These are phyloP conservation scores for Podosphaera leucotricha DNA, from an alignment of 2,329 filamentous ascomycete genomes.

Conservation along the genomic window DNA sequence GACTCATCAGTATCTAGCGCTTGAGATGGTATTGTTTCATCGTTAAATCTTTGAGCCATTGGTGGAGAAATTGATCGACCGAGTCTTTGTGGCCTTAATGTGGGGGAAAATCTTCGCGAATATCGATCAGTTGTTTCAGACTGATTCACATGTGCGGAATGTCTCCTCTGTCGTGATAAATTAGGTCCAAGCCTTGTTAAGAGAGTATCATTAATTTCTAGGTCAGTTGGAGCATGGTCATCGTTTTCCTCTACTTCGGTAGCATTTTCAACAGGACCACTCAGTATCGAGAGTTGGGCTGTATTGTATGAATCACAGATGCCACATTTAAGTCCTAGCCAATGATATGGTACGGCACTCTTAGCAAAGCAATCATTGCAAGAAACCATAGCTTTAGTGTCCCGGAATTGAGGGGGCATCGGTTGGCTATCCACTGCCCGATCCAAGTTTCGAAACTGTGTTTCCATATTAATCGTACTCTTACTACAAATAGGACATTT, in stretches of 20 bases:
- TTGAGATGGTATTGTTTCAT: constrained; percentile 10
- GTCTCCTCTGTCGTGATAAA: constrained; percentile 10
- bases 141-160: constrained; percentile 12
- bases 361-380: constrained; percentile 91
- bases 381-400: constrained; percentile 60
- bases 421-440: constrained; percentile 70
- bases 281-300: constrained; percentile 36
- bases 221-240: constrained; percentile 4
- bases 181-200: constrained; percentile 3
- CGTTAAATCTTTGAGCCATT: constrained; percentile 13
- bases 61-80: constrained; percentile 15
- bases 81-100: constrained; percentile 10
- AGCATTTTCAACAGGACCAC: constrained; percentile 16
- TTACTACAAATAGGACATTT: constrained; percentile 94
- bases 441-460: constrained; percentile 77
- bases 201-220: constrained; percentile 5
- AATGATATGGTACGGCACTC: constrained; percentile 73
- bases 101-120: constrained; percentile 9
- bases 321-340: constrained; percentile 76
- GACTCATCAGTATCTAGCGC: constrained; percentile 25
- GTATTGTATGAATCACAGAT: constrained; percentile 50
- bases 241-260: constrained; percentile 6
- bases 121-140: constrained; percentile 2
- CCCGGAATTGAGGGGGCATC: constrained; percentile 65
- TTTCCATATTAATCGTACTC: constrained; percentile 92